Evolutionary conservation across 2,329 filamentous ascomycete species (phyloP).

Genomic region (Cladophialophora bantiana): DNA sequence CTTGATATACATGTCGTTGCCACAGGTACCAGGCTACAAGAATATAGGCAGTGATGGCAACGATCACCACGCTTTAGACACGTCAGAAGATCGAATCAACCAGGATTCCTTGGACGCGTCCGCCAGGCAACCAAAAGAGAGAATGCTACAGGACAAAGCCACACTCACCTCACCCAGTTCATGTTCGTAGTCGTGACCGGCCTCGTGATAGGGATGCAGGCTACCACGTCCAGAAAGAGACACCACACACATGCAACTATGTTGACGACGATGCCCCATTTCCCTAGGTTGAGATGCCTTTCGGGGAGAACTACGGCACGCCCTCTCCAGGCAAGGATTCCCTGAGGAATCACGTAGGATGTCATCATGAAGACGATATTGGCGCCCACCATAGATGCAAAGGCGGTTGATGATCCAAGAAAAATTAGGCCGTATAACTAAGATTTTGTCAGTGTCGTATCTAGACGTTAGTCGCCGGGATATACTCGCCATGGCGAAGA

Average conservation of each 20-base stretch:
- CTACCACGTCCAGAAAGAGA: conserved; percentile 42
- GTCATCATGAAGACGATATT: conserved; percentile 50
- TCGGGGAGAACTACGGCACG: conserved; percentile 48
- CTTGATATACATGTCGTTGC: too few species aligned
- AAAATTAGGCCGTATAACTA: conserved; percentile 55
- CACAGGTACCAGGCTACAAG: too few species aligned
- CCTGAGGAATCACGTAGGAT: conserved; percentile 56
- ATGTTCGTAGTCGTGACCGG: conserved; percentile 22
- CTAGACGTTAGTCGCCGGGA: too few species aligned
- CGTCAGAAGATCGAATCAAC: too few species aligned
- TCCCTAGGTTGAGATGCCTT: conserved; percentile 54
- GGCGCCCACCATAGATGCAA: conserved; percentile 53
- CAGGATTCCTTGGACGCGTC: too few species aligned
- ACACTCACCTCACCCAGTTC: conserved; percentile 9
- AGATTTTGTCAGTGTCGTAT: too few species aligned
- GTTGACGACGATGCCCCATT: conserved; percentile 50
- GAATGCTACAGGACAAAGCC: background rate
- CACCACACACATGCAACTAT: conserved; percentile 41
- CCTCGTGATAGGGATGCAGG: conserved; percentile 42
- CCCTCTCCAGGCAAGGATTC: conserved; percentile 52
- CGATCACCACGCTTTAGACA: too few species aligned
- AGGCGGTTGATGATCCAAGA: conserved; percentile 55
- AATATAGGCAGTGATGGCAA: too few species aligned
- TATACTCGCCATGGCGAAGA: conserved; percentile 4
- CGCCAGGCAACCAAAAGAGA: too few species aligned